Evolutionary conservation across 305 asterid species (phyloP), one percentile per base, ranked within the genome.

Genomic region (Solanum hybrid): DNA sequence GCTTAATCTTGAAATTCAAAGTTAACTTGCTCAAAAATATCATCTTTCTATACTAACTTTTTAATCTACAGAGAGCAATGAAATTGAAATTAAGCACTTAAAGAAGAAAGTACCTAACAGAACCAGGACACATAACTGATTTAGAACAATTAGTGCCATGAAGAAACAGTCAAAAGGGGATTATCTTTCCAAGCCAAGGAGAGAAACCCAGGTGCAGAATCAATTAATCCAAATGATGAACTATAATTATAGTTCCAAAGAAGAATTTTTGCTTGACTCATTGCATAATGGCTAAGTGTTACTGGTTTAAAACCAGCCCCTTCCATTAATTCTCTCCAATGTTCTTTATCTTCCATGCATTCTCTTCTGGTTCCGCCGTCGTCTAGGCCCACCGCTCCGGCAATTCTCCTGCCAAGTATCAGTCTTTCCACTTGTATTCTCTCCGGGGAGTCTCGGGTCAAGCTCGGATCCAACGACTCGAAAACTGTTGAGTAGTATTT

Each of bases 161-260:
- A 96, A 71, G 99, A 97, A 84, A 97, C 97, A 37, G 98, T 95
- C 88, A 97, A 94, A n/a, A 97, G 89, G 64, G 98, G 98, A 66
- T 94, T 92, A 89, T 94, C 96, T 85, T 96, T 94, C 99, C 99
- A 97, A 78, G 99, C 96, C 88, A 97, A 89, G 31, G 98, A 95
- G 51, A 97, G 92, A 91, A 95, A 97, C 4, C 98, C 98, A 26
- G 98, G 95, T 6, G 93, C 93, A 84, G 95, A 95, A 87, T 95
- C 98, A 5, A 94, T 79, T 31, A 97, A 93, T 90, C 93, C 93
- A 92, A 95, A 97, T 38, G 87, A 40, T 22, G 95, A 46, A 93
- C 98, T 95, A 91, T 94, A 93, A 82, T 93, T 92, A 86, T 96
- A 97, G 92, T 93, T 94, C 99, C 98, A 95, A 1, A 97, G 93